Base-by-base conservation (phyloP, 2,329 filamentous ascomycete genomes). In the Fusarium sp. region DNA sequence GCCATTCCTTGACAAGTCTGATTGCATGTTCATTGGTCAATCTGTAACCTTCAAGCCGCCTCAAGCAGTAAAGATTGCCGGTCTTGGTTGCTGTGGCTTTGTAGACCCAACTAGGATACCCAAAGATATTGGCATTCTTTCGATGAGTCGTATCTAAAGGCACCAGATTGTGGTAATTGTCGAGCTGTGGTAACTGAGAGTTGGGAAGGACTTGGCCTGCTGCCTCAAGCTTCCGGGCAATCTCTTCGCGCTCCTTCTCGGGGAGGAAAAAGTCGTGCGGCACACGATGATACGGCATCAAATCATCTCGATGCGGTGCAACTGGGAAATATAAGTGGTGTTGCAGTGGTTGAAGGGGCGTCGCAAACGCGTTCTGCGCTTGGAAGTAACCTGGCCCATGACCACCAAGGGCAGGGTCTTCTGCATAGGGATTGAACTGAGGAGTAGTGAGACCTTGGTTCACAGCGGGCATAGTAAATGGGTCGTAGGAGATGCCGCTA, bases 281-380 rank as follows among this genome's bases (percentile, higher is more conserved):
- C 60, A 91, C 90, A 62, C 93, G 89, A 77, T 99, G 95, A 76
- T 97, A 97, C 4, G 91, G 89, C 70, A 92, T 85, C 30, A 97
- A 84, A 68, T 93, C 93, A 67, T 95, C 92, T 64, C 90, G 88
- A 77, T 94, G 88, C n/a, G 93, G 90, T 8, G 93, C 93, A 59
- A 94, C 87, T 1, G 94, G 94, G 31, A 93, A 93, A 79, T 99
- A 99, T 14, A 97, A 86, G 79, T 99, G 96, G 78, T 98, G 97
- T 83, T 95, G 92, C 8, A 94, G 87, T 23, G 91, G 91, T 70
- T 91, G 90, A 21, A 84, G 78, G 18, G 85, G 83, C 13, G 84
- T 78, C 13, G 82, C 78, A 75, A 85, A 90, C 13, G 82, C 81
- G 51, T 80, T 80, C 44, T 86, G 86, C n/a, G 84, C 78, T 50